Percentiles rank a stretch among this genome's conserved stretches.
Evolutionary conservation across 164 flowering plant species (phyloP).

Genomic region (Vitis riparia): DNA sequence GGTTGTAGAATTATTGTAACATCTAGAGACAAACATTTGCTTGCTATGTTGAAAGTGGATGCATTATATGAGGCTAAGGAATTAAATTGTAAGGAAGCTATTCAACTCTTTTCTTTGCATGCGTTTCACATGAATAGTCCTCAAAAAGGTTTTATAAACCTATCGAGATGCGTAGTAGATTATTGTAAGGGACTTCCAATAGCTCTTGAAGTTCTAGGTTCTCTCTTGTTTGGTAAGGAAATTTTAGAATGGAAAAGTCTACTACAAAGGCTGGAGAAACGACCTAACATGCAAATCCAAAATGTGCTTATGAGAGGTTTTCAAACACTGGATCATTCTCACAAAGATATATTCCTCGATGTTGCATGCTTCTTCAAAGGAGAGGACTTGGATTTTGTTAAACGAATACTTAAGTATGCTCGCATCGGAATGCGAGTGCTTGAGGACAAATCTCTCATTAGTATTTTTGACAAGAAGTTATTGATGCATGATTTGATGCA

Average conservation of each 20-base stretch:
- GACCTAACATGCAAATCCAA: not conserved
- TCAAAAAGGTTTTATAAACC: not conserved
- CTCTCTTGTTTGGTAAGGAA: not conserved
- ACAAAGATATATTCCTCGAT: constrained; percentile 2
- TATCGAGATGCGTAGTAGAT: too few relatives aligned
- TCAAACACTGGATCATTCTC: too few relatives aligned
- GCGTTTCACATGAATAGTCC: constrained; percentile 3
- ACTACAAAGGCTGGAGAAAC: too few relatives aligned
- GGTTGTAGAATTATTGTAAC: constrained; percentile 1
- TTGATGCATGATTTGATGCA: constrained; percentile 12
- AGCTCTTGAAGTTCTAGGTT: constrained; percentile 4
- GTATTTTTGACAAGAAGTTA: not conserved
- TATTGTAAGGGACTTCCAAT: constrained; percentile 8
- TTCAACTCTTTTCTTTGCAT: not conserved
- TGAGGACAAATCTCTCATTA: not conserved
- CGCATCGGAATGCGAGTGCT: constrained; percentile 1
- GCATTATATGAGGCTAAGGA: not conserved
- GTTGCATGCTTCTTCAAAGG: constrained; percentile 13
- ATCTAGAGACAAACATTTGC: not conserved
- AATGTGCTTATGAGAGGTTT: not conserved
- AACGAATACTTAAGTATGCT: not conserved
- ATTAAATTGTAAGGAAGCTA: not conserved
- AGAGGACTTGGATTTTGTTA: not conserved
- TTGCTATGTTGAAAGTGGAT: fast-evolving
- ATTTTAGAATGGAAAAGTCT: not conserved